These are phyloP conservation scores for Boletus sp. DNA, from an alignment of 768 basidiomycete genomes.

Conservation along the genomic window DNA sequence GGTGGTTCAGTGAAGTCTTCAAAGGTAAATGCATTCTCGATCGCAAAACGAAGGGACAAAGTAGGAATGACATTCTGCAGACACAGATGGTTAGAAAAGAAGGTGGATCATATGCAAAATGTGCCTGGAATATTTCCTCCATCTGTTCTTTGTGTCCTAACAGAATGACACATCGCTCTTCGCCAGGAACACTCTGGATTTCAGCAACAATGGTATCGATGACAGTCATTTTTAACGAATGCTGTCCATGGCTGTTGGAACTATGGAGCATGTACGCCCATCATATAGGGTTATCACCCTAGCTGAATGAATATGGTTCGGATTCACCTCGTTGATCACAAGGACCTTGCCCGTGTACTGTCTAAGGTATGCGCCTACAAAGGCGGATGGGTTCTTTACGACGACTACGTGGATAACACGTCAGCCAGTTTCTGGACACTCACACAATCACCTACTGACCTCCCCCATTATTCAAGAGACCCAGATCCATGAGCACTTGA, in stretches of 20 bases:
- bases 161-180: slow-evolving; percentile 65
- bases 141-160: slow-evolving; percentile 66
- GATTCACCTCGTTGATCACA: slow-evolving; percentile 62
- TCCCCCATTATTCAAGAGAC: slow-evolving; percentile 68
- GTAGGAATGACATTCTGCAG: slow-evolving; percentile 68
- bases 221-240: slow-evolving; percentile 62
- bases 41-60: slow-evolving; percentile 51
- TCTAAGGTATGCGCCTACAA: slow-evolving; percentile 57
- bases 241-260: slow-evolving; percentile 33
- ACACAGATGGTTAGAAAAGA: neutral
- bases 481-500: no score
- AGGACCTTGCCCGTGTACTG: slow-evolving; percentile 62
- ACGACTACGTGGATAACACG: slow-evolving; percentile 43
- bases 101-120: neutral
- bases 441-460: slow-evolving; percentile 34
- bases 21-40: no score
- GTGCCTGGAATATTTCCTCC: slow-evolving; percentile 69
- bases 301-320: slow-evolving; percentile 8
- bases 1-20: no score
- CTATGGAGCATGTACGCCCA: slow-evolving; percentile 50
- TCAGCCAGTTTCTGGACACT: neutral
- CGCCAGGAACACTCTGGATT: no score
- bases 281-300: neutral
- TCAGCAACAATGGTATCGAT: slow-evolving; percentile 76
- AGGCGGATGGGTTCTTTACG: slow-evolving; percentile 66